A percentile compares a stretch with the other conserved stretches of the same genome.
Conservation (phyloP, 2,329 filamentous ascomycete species). For the Gnomoniopsis smithogilvyi region DNA sequence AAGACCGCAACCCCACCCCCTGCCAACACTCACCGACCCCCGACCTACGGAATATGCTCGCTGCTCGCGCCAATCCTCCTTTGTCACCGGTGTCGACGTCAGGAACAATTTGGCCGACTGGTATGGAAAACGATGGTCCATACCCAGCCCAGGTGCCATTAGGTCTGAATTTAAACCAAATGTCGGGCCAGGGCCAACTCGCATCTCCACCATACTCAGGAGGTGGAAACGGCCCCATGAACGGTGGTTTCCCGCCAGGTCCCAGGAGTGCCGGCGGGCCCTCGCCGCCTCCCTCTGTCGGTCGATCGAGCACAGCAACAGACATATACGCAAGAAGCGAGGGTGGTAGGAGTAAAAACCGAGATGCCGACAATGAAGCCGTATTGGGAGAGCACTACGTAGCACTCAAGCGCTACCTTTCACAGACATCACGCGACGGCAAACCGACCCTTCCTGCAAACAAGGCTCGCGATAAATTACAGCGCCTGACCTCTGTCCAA, state of each 20-base stretch:
- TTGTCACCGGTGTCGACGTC: constrained; percentile 80
- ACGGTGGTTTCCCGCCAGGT: constrained; percentile 52
- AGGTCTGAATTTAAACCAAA: constrained; percentile 13
- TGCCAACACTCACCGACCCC: constrained; percentile 42
- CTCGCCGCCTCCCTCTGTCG: constrained; percentile 86
- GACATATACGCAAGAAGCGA: constrained; percentile 65
- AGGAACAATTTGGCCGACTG: constrained; percentile 79
- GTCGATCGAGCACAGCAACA: constrained; percentile 78
- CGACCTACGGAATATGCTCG: constrained; percentile 14
- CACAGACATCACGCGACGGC: constrained; percentile 68
- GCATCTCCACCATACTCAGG: constrained; percentile 69
- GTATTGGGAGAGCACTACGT: constrained; percentile 78
- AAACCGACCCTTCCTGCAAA: constrained; percentile 73
- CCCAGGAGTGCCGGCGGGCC: constrained; percentile 60
- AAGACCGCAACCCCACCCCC: constrained; percentile 16
- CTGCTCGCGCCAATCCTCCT: constrained; percentile 55
- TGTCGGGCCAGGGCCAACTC: constrained; percentile 50
- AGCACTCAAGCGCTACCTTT: constrained; percentile 73
- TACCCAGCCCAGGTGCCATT: constrained; percentile 37
- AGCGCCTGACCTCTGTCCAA: constrained; percentile 84
- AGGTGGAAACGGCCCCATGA: constrained; percentile 59
- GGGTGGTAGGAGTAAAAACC: constrained; percentile 54
- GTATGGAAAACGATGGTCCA: constrained; percentile 52
- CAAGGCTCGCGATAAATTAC: constrained; percentile 89
- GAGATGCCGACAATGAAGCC: constrained; percentile 58